These are phyloP conservation scores for Parasitella parasitica DNA, from an alignment of 371 early-diverging fungal species.

Conservation along the genomic window DNA sequence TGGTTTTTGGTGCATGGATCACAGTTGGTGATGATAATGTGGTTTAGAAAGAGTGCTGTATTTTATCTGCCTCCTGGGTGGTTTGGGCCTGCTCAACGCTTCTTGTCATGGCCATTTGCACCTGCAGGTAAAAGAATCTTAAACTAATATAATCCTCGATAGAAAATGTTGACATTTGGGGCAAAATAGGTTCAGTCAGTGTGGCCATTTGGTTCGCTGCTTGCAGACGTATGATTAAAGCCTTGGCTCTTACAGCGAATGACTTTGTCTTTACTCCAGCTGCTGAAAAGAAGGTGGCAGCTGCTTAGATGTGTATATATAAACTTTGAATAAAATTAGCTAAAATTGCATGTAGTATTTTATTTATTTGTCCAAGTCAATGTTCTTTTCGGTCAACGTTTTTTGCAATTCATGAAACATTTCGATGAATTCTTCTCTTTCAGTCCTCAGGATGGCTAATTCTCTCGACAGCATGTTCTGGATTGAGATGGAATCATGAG, in stretches of 20 bases:
- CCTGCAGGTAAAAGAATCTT: constrained; percentile 58
- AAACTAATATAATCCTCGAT: not conserved
- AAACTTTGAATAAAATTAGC: too few relatives aligned
- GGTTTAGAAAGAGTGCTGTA: constrained; percentile 72
- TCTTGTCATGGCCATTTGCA: constrained; percentile 79
- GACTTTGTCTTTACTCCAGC: constrained; percentile 33
- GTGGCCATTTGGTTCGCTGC: constrained; percentile 73
- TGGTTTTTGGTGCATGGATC: constrained; percentile 73
- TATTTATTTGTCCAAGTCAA: not conserved
- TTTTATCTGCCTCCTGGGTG: constrained; percentile 83
- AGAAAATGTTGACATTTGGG: not conserved
- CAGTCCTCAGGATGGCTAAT: not conserved
- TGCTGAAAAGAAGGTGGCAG: constrained; percentile 16
- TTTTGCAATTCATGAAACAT: not conserved
- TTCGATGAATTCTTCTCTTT: not conserved
- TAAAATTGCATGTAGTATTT: not conserved
- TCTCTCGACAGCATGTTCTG: not conserved
- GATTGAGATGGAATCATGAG: not conserved
- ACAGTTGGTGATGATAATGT: constrained; percentile 65
- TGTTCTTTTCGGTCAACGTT: not conserved
- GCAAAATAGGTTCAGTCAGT: constrained; percentile 68
- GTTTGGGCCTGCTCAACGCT: constrained; percentile 78
- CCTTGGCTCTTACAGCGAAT: constrained; percentile 33
- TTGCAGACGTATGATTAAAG: constrained; percentile 57
- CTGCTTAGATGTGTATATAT: not conserved